Evolutionary conservation across 225 moss, liverwort and hornwort genomes (phyloP), one percentile per base, ranked within the genome.

Genomic region (Polytrichum formosum): DNA sequence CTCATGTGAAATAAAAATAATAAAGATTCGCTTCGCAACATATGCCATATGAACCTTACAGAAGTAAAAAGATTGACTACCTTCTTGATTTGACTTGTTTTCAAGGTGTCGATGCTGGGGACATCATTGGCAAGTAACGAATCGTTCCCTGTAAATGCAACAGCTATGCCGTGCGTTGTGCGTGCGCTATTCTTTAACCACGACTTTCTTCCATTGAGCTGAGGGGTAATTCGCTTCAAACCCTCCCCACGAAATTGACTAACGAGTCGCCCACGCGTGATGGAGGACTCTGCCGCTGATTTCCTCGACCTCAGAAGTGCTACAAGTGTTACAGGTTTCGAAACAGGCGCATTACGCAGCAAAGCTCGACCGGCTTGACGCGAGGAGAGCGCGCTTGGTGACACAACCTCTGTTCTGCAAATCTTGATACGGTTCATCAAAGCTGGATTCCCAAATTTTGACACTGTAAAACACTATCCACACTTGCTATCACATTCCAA

Each of bases 1-100:
- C 1, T 46, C 46, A 16, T 46, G 4, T 10, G 8, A 37, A 13
- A 46, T 2, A 0, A 1, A 6, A 16, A 37, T 10, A 9, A 59
- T 2, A 25, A 2, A 35, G 2, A 35, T 35, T 26, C 7, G 4
- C 5, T 61, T 22, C 21, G 7, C 6, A 63, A 63, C 26, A 17
- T 5, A 5, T 28, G 18, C 5, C 7, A 63, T 5, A 28, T 22
- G 6, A 35, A 35, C 2, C 33, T 7, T 7, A 33, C 7, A 13
- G 28, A 26, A 26, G 26, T 28, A 9, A 13, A 3, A 26, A 22
- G 27, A 28, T 5, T 26, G 23, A 17, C 28, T 28, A 84, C 87
- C 84, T 87, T 84, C 73, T 87, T 87, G 20, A 87, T 87, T 65
- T 87, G 81, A 71, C 87, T 84, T 7, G 83, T 81, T 75, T 81